phyloP scores from a whole-genome alignment of 257 asterid genomes.

The Nemophila menziesii region DNA sequence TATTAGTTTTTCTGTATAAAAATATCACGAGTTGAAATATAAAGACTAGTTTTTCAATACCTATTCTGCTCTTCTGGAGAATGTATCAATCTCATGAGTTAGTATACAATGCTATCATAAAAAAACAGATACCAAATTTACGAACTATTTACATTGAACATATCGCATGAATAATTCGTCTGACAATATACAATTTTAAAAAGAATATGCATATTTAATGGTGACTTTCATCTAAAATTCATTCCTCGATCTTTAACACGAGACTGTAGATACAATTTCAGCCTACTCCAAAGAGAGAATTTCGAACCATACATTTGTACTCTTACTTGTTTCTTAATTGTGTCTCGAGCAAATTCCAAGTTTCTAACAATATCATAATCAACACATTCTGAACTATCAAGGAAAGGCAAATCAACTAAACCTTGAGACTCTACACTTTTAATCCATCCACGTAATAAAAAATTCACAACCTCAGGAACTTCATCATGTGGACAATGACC shows the following conservation, averaged over 20 bases:
- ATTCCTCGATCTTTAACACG: conserved; percentile 13
- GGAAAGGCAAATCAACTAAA: conserved; percentile 44
- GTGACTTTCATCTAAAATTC: neutral
- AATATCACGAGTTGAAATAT: no score
- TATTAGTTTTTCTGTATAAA: no score
- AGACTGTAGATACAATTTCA: conserved; percentile 37
- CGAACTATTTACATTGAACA: neutral
- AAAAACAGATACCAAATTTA: neutral
- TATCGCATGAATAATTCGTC: neutral
- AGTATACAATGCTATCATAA: neutral
- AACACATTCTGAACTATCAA: conserved; percentile 33
- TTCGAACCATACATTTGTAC: conserved; percentile 61
- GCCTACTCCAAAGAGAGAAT: conserved; percentile 48
- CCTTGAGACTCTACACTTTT: conserved; percentile 57
- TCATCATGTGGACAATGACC: conserved; percentile 99
- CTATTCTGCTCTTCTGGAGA: no score
- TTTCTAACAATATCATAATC: conserved; percentile 27
- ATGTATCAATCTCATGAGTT: no score
- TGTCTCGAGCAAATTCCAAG: conserved; percentile 44
- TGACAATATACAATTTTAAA: neutral
- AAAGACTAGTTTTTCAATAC: no score
- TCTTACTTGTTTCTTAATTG: conserved; percentile 36
- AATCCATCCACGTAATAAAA: conserved; percentile 78
- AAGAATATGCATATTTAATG: neutral
- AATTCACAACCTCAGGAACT: conserved; percentile 97